These are phyloP conservation scores for Echinosophora koreensis DNA, from an alignment of 306 rosid species.

Conservation along the genomic window DNA sequence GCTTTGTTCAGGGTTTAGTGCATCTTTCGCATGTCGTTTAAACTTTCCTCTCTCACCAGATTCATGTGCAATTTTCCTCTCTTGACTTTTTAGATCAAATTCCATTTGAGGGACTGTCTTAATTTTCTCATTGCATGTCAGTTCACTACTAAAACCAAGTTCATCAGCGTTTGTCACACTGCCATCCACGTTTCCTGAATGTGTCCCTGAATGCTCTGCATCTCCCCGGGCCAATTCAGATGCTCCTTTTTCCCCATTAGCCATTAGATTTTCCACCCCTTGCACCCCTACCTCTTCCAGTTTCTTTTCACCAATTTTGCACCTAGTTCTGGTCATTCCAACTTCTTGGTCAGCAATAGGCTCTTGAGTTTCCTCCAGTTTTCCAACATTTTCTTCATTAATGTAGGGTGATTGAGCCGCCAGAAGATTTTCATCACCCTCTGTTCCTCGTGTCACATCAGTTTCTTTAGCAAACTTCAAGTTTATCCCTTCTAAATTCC, in stretches of 20 bases:
- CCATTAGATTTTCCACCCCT: slow-evolving; percentile 43
- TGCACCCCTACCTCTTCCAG: slow-evolving; percentile 49
- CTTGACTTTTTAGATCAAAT: slow-evolving; percentile 55
- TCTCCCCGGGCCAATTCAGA: slow-evolving; percentile 44
- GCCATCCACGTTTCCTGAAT: slow-evolving; percentile 50
- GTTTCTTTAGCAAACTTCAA: slow-evolving; percentile 44
- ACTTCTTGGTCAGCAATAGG: slow-evolving; percentile 49
- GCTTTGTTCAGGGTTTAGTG: slow-evolving; percentile 49
- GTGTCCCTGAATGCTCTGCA: slow-evolving; percentile 36
- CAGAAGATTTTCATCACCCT: slow-evolving; percentile 42
- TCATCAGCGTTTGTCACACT: slow-evolving; percentile 49
- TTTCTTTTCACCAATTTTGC: slow-evolving; percentile 44
- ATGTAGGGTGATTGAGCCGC: slow-evolving; percentile 44
- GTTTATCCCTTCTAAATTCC: slow-evolving; percentile 33
- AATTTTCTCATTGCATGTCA: slow-evolving; percentile 45
- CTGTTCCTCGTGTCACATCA: slow-evolving; percentile 44
- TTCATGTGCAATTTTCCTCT: slow-evolving; percentile 53
- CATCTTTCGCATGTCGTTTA: slow-evolving; percentile 45
- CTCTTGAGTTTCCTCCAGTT: slow-evolving; percentile 47
- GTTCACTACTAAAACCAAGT: slow-evolving; percentile 51
- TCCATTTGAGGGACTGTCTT: slow-evolving; percentile 51
- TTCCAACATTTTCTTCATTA: slow-evolving; percentile 49
- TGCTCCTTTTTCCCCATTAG: slow-evolving; percentile 37
- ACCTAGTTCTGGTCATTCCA: slow-evolving; percentile 42
- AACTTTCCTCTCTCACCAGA: slow-evolving; percentile 55